Conservation (phyloP, 768 basidiomycete genomes). For the Pleurotus pulmonarius region DNA sequence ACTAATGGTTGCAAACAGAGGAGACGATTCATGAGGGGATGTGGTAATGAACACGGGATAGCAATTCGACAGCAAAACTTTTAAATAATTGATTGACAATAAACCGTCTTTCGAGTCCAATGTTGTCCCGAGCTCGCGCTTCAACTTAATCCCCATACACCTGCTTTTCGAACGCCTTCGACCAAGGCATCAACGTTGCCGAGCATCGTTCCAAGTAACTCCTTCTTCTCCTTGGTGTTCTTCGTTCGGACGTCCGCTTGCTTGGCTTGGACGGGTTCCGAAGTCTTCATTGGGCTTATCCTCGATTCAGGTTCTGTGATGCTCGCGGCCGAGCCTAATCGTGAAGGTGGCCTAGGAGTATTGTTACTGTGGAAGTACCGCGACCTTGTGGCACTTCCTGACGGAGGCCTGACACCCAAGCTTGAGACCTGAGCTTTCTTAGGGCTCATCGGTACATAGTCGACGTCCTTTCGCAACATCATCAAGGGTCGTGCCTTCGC, state of each 20-base stretch:
- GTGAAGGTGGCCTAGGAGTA: slow-evolving; percentile 12
- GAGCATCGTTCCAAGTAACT: slow-evolving; percentile 73
- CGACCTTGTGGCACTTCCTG: slow-evolving; percentile 2
- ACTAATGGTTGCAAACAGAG: background rate
- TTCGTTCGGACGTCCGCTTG: slow-evolving; percentile 16
- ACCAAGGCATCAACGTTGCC: slow-evolving; percentile 92
- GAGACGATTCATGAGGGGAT: background rate
- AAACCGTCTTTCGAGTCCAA: background rate
- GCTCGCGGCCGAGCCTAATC: slow-evolving; percentile 10
- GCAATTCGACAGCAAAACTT: slow-evolving; percentile 10
- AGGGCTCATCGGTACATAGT: slow-evolving; percentile 72
- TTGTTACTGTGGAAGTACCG: slow-evolving; percentile 11
- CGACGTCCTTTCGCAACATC: slow-evolving; percentile 69
- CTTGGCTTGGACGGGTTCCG: background rate
- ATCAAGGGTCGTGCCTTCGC: slow-evolving; percentile 48
- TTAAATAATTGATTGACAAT: background rate
- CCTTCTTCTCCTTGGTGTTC: slow-evolving; percentile 82
- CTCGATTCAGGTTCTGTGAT: background rate
- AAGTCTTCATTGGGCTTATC: background rate
- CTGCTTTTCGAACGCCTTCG: slow-evolving; percentile 81
- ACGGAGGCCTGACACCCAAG: slow-evolving; percentile 7
- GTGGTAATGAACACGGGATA: background rate
- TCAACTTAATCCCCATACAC: slow-evolving; percentile 75
- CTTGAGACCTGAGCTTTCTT: slow-evolving; percentile 34
- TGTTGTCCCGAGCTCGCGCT: background rate